phyloP scores from a whole-genome alignment of 768 basidiomycete species.

The Hericium coralloides region DNA sequence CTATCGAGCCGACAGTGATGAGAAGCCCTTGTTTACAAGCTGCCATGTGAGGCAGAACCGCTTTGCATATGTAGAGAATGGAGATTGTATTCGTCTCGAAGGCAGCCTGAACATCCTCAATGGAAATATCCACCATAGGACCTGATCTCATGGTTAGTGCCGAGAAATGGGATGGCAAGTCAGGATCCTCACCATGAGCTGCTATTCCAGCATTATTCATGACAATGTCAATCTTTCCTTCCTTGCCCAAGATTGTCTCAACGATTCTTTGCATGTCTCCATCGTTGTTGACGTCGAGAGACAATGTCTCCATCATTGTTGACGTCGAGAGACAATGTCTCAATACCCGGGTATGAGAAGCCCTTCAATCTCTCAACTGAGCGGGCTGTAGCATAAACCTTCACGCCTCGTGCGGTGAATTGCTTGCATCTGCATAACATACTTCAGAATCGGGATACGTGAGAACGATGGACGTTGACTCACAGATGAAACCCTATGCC shows the following conservation, averaged over 20 bases:
- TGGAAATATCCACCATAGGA: neutral
- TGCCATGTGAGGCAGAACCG: conserved; percentile 68
- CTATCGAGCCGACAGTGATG: conserved; percentile 68
- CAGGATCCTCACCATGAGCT: conserved; percentile 30
- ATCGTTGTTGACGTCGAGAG: conserved; percentile 57
- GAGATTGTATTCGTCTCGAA: conserved; percentile 65
- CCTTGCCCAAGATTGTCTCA: conserved; percentile 38
- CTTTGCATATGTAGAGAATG: conserved; percentile 49
- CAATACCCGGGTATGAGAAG: conserved; percentile 37
- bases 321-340: conserved; percentile 51
- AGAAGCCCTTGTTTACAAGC: conserved; percentile 50
- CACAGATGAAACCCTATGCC: conserved; percentile 68
- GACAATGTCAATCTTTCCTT: conserved; percentile 61
- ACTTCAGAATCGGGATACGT: neutral
- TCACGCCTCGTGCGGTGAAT: conserved; percentile 56
- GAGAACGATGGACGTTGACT: conserved; percentile 1
- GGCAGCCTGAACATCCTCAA: conserved; percentile 27
- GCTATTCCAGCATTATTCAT: conserved; percentile 66
- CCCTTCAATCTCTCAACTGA: conserved; percentile 49
- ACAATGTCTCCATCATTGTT: conserved; percentile 47
- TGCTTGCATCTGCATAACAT: conserved; percentile 45
- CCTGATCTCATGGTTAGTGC: neutral
- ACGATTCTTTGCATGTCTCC: conserved; percentile 44
- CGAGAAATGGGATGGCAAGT: neutral
- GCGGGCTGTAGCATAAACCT: conserved; percentile 71